Conservation (phyloP, 129 eudicot genomes). For the Chrysanthemum seticuspe region DNA sequence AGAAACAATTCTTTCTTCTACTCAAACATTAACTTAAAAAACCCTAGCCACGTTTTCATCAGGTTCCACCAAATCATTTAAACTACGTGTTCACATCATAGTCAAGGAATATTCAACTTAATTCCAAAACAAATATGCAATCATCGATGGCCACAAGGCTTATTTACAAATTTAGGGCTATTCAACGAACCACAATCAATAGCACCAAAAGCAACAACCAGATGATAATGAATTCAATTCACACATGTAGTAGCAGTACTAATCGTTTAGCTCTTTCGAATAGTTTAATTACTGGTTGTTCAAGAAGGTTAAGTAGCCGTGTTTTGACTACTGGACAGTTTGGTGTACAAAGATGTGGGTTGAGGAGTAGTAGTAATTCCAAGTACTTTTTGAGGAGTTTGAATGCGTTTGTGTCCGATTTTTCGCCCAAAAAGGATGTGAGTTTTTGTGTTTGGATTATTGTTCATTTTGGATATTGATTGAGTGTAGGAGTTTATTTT, state of each 20-base stretch:
- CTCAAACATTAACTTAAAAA: no score
- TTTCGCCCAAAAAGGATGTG: conserved; percentile 50
- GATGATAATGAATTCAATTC: conserved; percentile 24
- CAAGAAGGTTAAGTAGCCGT: conserved; percentile 20
- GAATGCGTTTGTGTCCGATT: conserved; percentile 60
- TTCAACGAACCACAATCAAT: conserved; percentile 14
- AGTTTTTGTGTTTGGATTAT: conserved; percentile 8
- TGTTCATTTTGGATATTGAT: no score
- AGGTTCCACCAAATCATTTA: conserved; percentile 18
- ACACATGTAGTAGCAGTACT: conserved; percentile 15
- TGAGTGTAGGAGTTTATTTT: no score
- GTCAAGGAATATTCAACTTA: conserved; percentile 24
- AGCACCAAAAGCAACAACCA: conserved; percentile 24
- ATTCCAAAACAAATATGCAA: conserved; percentile 41
- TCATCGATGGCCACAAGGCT: conserved; percentile 39
- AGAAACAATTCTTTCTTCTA: no score
- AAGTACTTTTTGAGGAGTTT: conserved; percentile 34
- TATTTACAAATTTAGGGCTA: neutral
- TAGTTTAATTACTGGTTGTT: conserved; percentile 9
- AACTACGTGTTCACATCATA: conserved; percentile 35
- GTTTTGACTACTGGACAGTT: conserved; percentile 19
- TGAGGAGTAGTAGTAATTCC: conserved; percentile 39
- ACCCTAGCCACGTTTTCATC: neutral
- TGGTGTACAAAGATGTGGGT: conserved; percentile 16
- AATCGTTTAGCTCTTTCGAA: conserved; percentile 13